A percentile compares a stretch with the other conserved stretches of the same genome.
phyloP scores from a whole-genome alignment of 2,329 filamentous ascomycete genomes.

The Ceratocystis huliohia region DNA sequence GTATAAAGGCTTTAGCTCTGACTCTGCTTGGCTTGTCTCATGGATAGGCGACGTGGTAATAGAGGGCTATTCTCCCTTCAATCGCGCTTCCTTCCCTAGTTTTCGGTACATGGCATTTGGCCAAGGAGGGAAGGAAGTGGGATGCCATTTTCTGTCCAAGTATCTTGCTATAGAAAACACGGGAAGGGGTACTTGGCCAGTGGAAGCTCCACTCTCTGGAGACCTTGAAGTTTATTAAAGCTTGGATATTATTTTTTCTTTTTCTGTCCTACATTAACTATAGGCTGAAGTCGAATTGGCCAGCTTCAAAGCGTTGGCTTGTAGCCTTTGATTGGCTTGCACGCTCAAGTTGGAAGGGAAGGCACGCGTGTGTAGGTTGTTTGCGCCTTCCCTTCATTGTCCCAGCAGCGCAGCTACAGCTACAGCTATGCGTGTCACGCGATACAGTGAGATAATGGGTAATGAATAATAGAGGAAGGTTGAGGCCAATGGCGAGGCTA shows the following conservation, averaged over 20 bases:
- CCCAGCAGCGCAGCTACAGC: neutral
- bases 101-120: slow-evolving; percentile 9
- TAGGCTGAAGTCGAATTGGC: too few species aligned
- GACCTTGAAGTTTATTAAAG: too few species aligned
- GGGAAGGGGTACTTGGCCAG: neutral
- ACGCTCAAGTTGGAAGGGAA: neutral
- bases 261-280: too few species aligned
- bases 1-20: too few species aligned
- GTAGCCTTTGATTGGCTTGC: neutral
- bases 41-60: neutral
- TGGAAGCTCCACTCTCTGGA: too few species aligned
- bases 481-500: neutral
- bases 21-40: neutral
- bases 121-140: neutral
- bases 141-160: neutral
- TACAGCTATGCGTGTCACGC: neutral
- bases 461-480: neutral
- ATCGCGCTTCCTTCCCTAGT: slow-evolving; percentile 8
- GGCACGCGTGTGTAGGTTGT: neutral
- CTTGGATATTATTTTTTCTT: too few species aligned
- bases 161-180: neutral
- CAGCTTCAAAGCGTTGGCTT: neutral
- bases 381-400: neutral
- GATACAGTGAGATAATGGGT: neutral
- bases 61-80: neutral